phyloP scores from a whole-genome alignment of 2,329 filamentous ascomycete species.

The Colletotrichum sp. region DNA sequence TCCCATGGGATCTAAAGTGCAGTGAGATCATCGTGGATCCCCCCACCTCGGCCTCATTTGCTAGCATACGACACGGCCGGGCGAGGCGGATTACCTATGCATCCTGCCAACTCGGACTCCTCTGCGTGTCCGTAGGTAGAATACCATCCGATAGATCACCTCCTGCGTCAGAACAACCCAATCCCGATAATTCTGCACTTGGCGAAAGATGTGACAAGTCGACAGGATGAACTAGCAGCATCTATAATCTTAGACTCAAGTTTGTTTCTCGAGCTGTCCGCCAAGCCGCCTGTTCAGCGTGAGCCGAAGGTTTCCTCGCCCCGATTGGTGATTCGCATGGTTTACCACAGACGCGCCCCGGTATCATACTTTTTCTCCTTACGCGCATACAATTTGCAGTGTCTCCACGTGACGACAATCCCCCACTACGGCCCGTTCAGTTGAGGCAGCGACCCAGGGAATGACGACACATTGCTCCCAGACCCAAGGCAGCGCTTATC shows the following conservation, averaged over 20 bases:
- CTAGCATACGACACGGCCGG: background rate
- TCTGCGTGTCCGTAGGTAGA: background rate
- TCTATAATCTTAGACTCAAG: background rate
- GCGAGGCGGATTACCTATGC: background rate
- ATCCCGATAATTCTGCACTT: background rate
- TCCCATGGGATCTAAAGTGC: background rate
- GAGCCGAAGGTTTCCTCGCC: background rate
- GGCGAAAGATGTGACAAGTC: background rate
- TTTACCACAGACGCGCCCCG: background rate
- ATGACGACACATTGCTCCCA: conserved; percentile 18
- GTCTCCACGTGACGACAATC: conserved; percentile 17
- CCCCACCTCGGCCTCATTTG: background rate
- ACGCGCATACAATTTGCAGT: background rate
- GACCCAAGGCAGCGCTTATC: conserved; percentile 13
- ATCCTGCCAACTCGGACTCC: background rate
- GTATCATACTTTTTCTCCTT: background rate
- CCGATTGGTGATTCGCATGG: background rate
- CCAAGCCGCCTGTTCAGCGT: background rate
- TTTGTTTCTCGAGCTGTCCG: background rate
- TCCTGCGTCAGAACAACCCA: background rate
- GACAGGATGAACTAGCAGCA: background rate
- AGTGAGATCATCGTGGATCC: conserved; percentile 7
- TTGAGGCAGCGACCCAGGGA: conserved; percentile 1
- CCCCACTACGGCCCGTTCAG: conserved; percentile 14
- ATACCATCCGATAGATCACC: background rate